These are phyloP conservation scores for Dioscorea alata DNA, from an alignment of 106 monocot genomes.

Conservation along the genomic window DNA sequence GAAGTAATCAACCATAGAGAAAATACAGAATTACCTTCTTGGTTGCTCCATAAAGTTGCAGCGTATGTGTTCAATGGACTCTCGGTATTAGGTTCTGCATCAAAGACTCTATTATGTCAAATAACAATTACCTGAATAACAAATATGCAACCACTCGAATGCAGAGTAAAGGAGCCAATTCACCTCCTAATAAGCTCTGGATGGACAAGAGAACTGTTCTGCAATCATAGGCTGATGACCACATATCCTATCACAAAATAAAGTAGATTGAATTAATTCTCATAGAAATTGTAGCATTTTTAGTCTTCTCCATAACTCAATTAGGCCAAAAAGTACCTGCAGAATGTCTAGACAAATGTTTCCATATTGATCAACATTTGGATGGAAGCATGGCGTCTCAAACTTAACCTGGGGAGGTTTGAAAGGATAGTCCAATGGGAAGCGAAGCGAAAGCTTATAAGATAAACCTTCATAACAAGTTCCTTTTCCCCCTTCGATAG, in stretches of 20 bases:
- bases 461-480: slow-evolving; percentile 74
- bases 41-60: slow-evolving; percentile 62
- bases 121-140: background rate
- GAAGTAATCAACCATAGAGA: no score
- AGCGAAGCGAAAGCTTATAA: slow-evolving; percentile 65
- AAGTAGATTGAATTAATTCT: background rate
- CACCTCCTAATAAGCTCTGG: slow-evolving; percentile 82
- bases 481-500: slow-evolving; percentile 62
- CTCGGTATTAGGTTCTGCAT: slow-evolving; percentile 66
- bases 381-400: slow-evolving; percentile 77
- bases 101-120: slow-evolving; percentile 1
- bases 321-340: slow-evolving; percentile 36
- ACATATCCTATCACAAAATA: slow-evolving; percentile 52
- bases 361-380: slow-evolving; percentile 72
- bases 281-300: background rate
- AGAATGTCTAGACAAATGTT: slow-evolving; percentile 80
- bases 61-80: slow-evolving; percentile 75
- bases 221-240: slow-evolving; percentile 84
- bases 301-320: background rate
- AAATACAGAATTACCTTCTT: slow-evolving; percentile 38
- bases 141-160: background rate
- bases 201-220: slow-evolving; percentile 65
- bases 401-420: slow-evolving; percentile 80
- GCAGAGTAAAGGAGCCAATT: slow-evolving; percentile 2
- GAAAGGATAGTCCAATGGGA: slow-evolving; percentile 75